These are phyloP conservation scores for Polysphondylium violaceum DNA, from an alignment of 78 protist genomes.

Conservation along the genomic window DNA sequence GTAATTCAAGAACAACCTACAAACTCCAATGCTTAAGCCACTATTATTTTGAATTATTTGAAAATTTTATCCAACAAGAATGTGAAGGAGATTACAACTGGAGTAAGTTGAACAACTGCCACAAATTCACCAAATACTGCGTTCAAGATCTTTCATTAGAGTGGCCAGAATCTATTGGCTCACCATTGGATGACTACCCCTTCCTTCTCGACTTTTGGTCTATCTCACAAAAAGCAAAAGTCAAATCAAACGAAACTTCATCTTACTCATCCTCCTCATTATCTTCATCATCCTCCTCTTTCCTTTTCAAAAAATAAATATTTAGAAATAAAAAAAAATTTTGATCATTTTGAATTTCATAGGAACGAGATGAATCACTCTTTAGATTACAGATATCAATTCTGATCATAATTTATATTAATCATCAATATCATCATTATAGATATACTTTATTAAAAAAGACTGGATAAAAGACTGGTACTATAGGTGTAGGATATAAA, in stretches of 20 bases:
- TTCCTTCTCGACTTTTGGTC: neutral
- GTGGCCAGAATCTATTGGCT: neutral
- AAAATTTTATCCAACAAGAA: neutral
- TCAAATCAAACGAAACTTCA: neutral
- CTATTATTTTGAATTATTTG: neutral
- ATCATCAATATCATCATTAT: neutral
- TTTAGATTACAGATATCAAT: neutral
- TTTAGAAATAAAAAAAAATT: too few species aligned
- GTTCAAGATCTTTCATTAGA: neutral
- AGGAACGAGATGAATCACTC: too few species aligned
- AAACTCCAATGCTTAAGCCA: neutral
- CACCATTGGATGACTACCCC: neutral
- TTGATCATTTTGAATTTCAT: too few species aligned
- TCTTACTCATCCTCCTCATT: too few species aligned
- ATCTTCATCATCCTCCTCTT: too few species aligned
- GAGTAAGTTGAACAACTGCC: neutral
- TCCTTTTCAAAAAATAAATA: too few species aligned
- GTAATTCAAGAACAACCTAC: neutral
- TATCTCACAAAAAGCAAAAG: neutral
- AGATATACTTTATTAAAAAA: slow-evolving; percentile 81
- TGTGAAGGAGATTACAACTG: neutral
- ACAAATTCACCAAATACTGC: neutral
- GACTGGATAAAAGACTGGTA: slow-evolving; percentile 97
- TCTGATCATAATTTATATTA: too few species aligned
- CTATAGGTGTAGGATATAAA: slow-evolving; percentile 97